phyloP scores from a whole-genome alignment of 345 rosid genomes.

The Rhodamnia argentea region DNA sequence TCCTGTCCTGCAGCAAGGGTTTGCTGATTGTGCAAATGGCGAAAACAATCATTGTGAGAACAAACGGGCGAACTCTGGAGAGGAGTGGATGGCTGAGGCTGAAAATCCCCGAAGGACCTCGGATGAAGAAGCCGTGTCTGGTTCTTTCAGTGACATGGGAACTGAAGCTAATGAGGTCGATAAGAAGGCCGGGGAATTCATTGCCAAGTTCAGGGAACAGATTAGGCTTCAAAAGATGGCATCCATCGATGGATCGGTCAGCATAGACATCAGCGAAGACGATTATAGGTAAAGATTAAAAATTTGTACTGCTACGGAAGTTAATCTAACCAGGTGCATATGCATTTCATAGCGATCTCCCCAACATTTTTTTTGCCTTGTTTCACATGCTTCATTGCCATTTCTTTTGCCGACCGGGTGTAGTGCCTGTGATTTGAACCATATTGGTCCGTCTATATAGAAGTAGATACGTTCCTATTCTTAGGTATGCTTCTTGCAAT shows the following conservation, averaged over 20 bases:
- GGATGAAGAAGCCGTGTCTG: slow-evolving; percentile 20
- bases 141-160: slow-evolving; percentile 1
- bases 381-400: not conserved
- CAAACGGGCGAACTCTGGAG: slow-evolving; percentile 9
- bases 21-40: not conserved
- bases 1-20: not conserved
- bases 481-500: not conserved
- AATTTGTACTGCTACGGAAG: not conserved
- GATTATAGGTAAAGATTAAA: slow-evolving; percentile 20
- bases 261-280: slow-evolving; percentile 15
- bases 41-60: not conserved
- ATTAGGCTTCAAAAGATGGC: slow-evolving; percentile 67
- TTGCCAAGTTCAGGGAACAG: slow-evolving; percentile 86
- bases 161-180: slow-evolving; percentile 46
- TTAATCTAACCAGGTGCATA: not conserved
- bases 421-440: not conserved
- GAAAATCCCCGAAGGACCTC: slow-evolving; percentile 6
- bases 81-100: slow-evolving; percentile 5
- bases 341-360: not conserved
- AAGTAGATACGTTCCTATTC: not conserved
- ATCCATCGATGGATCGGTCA: slow-evolving; percentile 42
- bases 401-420: not conserved
- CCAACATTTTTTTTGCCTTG: not conserved
- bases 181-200: slow-evolving; percentile 86
- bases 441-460: not conserved